Percentiles rank a stretch among this genome's conserved stretches.
Conservation (phyloP, 2,329 filamentous ascomycete genomes). For the Diaporthe longicolla region DNA sequence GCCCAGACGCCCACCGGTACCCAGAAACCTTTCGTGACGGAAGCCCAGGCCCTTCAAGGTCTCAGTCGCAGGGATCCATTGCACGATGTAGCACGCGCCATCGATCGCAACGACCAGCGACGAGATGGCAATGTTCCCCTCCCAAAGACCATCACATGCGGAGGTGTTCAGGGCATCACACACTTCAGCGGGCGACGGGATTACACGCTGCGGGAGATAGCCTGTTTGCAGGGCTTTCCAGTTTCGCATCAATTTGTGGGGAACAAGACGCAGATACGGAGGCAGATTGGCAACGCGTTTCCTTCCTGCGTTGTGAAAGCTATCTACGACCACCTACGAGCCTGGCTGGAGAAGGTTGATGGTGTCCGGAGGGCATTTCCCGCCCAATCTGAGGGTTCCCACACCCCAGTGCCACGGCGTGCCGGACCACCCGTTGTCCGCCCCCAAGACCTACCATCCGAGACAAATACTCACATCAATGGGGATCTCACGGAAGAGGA, state of each 20-base stretch:
- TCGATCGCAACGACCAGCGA: slow-evolving; percentile 47
- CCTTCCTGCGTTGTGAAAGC: slow-evolving; percentile 70
- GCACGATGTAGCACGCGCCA: slow-evolving; percentile 54
- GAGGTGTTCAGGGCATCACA: slow-evolving; percentile 68
- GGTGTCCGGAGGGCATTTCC: slow-evolving; percentile 45
- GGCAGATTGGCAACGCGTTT: slow-evolving; percentile 85
- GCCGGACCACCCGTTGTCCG: no score
- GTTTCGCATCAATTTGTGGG: slow-evolving; percentile 69
- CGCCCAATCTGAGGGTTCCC: not conserved
- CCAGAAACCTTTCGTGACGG: slow-evolving; percentile 59
- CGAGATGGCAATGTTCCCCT: slow-evolving; percentile 65
- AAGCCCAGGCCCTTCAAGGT: slow-evolving; percentile 57
- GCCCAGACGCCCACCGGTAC: slow-evolving; percentile 48
- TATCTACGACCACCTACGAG: slow-evolving; percentile 62
- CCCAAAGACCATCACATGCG: slow-evolving; percentile 73
- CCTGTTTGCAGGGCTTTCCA: slow-evolving; percentile 79
- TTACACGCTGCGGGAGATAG: slow-evolving; percentile 79
- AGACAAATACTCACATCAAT: not conserved
- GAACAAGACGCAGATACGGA: slow-evolving; percentile 57
- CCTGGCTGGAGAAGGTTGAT: slow-evolving; percentile 62
- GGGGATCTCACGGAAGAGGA: slow-evolving; percentile 63
- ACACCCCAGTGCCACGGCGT: not conserved
- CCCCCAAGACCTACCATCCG: slow-evolving; percentile 39
- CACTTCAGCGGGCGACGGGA: slow-evolving; percentile 75
- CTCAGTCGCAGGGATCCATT: slow-evolving; percentile 51